Base-by-base conservation (phyloP, 768 basidiomycete genomes). In the Lactarius psammicola region DNA sequence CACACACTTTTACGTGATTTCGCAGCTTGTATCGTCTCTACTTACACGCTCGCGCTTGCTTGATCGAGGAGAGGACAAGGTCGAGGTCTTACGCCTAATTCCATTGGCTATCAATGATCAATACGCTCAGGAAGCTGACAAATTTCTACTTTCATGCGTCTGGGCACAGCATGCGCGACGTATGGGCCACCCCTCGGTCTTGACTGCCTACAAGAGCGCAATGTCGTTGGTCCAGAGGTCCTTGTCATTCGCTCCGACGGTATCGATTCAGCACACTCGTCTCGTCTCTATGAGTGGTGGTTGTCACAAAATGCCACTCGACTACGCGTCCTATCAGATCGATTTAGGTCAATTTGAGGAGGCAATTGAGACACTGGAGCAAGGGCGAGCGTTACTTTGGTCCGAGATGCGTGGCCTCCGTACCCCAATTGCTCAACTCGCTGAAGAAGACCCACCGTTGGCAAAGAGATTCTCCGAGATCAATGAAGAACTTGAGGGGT, bases 361-460 rank as follows among this genome's bases (percentile, higher is more conserved):
- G 20, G 64, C 64, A 2, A 28, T 65, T 4, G 64, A 65, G 46
- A 49, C 46, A 49, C n/a, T 49, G 46, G 46, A 49, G 4, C n/a
- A 26, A 26, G 46, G 46, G 10, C 23, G 46, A 49, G 46, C 23
- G 10, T 49, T 26, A 5, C 10, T 49, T 26, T 49, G 46, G 46
- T 49, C 46, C 0, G 46, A 49, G 23, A 49, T 49, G 46, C 46
- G 46, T 49, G 46, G 46, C 10, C 31, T 34, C 30, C 58, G 53
- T 15, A 18, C 46, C 2, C n/a, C 28, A 0, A 20, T 51, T 0
- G 26, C 46, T 9, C 63, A 53, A 23, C 34, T 10, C 9, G 8
- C 31, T 20, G 36, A 28, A 15, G 56, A 46, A 20, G 4, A 59
- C 36, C 15, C n/a, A 7, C 28, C 30, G 2, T 30, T 58, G 34